Conservation (phyloP, 163 green algal genomes). For the Scenedesmus sp. region DNA sequence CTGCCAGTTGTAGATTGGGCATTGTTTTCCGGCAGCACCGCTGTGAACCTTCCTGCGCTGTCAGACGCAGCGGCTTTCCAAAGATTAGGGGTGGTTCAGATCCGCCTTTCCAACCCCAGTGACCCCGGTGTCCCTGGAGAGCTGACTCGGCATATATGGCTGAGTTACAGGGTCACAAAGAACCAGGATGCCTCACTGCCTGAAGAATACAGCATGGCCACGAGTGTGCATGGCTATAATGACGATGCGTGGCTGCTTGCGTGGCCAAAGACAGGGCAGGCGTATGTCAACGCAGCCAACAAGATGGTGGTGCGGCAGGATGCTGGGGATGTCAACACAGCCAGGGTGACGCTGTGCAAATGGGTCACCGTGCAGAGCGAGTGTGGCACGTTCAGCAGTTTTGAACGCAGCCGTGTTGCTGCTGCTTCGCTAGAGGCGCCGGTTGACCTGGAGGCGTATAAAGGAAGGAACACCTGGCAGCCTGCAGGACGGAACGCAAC, state of each 20-base stretch:
- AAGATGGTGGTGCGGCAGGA: slow-evolving; percentile 8
- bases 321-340: background rate
- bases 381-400: background rate
- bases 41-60: background rate
- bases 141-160: background rate
- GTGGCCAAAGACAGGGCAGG: background rate
- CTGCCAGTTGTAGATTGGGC: background rate
- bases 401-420: background rate
- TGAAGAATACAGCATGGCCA: background rate
- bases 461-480: too few relatives aligned
- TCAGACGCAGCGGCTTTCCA: background rate
- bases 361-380: background rate
- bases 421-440: too few relatives aligned
- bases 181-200: background rate
- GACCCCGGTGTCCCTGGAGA: background rate
- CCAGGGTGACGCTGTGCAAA: background rate
- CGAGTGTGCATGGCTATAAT: background rate
- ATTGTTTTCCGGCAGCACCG: background rate
- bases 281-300: background rate
- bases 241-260: background rate
- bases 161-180: background rate
- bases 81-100: background rate
- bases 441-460: too few relatives aligned
- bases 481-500: too few relatives aligned
- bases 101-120: background rate